Conservation (phyloP, 2,329 filamentous ascomycete species). For the Penicillium freii region DNA sequence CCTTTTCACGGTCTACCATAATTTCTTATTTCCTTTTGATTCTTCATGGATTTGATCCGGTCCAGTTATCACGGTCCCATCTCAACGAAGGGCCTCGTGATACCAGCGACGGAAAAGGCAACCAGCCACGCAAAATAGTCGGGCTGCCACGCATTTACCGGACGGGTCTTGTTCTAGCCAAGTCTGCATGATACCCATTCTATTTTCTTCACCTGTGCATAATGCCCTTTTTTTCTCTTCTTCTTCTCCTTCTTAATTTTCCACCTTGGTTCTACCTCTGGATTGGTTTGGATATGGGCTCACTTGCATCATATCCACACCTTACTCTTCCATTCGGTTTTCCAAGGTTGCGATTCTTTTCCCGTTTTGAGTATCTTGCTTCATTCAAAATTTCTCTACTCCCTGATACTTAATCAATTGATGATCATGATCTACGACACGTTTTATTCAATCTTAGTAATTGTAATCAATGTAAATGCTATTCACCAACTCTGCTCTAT, state of each 20-base stretch:
- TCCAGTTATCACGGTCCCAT: not conserved
- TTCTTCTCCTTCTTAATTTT: too few relatives aligned
- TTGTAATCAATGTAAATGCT: not conserved
- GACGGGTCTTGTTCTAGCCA: slow-evolving; percentile 2
- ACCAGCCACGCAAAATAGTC: not conserved
- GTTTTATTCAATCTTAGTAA: not conserved
- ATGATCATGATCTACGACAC: not conserved
- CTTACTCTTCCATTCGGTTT: not conserved
- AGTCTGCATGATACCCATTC: slow-evolving; percentile 13
- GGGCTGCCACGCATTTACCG: not conserved
- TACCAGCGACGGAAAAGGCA: not conserved
- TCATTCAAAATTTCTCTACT: not conserved
- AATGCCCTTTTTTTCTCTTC: not conserved
- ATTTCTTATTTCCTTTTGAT: not conserved
- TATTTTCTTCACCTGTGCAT: not conserved
- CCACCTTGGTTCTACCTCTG: not conserved
- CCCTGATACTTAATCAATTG: not conserved
- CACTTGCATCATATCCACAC: not conserved
- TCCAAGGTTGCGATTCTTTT: not conserved
- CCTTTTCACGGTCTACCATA: not conserved
- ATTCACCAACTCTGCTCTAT: not conserved
- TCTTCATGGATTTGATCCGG: not conserved
- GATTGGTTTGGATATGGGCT: not conserved
- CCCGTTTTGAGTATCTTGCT: not conserved
- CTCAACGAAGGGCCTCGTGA: slow-evolving; percentile 3